phyloP scores from a whole-genome alignment of 2,329 filamentous ascomycete species.

The Aspergillus unguis region DNA sequence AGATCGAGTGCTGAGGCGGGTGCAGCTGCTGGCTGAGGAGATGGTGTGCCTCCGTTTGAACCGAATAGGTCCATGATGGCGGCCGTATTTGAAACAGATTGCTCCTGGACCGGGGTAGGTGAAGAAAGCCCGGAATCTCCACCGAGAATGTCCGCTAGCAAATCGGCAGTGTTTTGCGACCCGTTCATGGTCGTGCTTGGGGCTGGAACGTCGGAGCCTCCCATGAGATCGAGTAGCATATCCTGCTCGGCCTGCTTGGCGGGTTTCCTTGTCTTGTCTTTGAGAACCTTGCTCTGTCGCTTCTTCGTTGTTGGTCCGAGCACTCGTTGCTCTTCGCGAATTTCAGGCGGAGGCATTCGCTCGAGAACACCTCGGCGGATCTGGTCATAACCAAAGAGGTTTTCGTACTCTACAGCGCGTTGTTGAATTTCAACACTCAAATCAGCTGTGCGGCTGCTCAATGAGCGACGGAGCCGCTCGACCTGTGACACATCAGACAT shows the following conservation, averaged over 20 bases:
- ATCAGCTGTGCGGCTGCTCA: slow-evolving; percentile 76
- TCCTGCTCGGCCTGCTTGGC: slow-evolving; percentile 87
- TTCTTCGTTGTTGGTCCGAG: slow-evolving; percentile 74
- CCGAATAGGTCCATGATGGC: slow-evolving; percentile 92
- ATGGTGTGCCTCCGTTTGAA: slow-evolving; percentile 45
- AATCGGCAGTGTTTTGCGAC: slow-evolving; percentile 72
- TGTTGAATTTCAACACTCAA: slow-evolving; percentile 95
- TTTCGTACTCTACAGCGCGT: slow-evolving; percentile 89
- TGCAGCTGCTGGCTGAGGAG: slow-evolving; percentile 49
- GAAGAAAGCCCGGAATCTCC: slow-evolving; percentile 59
- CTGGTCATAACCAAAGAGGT: slow-evolving; percentile 86
- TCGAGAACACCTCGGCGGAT: slow-evolving; percentile 88
- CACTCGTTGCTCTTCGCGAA: slow-evolving; percentile 90
- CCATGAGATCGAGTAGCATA: slow-evolving; percentile 88
- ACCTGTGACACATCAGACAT: slow-evolving; percentile 80
- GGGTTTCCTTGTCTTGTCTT: slow-evolving; percentile 70
- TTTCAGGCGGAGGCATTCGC: slow-evolving; percentile 96
- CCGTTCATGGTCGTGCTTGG: slow-evolving; percentile 55
- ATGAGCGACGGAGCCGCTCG: slow-evolving; percentile 74
- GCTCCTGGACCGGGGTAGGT: slow-evolving; percentile 53
- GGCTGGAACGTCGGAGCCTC: slow-evolving; percentile 65
- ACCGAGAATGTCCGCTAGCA: slow-evolving; percentile 88
- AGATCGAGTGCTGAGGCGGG: slow-evolving; percentile 42
- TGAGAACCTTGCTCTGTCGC: slow-evolving; percentile 59
- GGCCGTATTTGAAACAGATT: slow-evolving; percentile 53